Evolutionary conservation across 2,329 filamentous ascomycete genomes (phyloP), one percentile per base, ranked within the genome.

Genomic region (Cyphellophora europaea): DNA sequence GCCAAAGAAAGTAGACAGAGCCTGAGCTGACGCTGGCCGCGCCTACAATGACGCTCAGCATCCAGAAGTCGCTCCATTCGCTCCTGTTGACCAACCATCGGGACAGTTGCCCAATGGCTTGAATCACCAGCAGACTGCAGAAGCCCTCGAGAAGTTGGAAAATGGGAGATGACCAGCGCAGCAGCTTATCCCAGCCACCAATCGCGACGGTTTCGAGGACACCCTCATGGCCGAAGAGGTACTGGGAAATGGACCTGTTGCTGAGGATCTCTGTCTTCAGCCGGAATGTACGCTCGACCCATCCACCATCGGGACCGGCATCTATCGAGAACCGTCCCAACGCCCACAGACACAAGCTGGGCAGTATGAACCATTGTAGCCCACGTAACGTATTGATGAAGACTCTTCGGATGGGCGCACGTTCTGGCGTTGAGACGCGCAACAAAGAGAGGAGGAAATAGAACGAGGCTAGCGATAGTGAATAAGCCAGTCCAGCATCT

Each of bases 121-220:
- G 91, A 38, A 98, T 96, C 45, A 96, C 88, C 37, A 96, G 66
- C 50, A 98, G 65, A 53, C 86, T 96, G 67, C 91, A 96, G 63
- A 98, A 98, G 5, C 91, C 91, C 60, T 98, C 91, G 34, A 83
- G 76, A 6, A 98, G 69, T 63, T 98, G 91, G 65, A 96, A 98
- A 33, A 93, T 73, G 0, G 91, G 91, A 3, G 85, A 93, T 19
- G 88, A 93, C 66, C 93, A 96, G 53, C 80, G 74, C 59, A 98
- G 62, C 32, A 85, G 66, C 55, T 80, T 87, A 56, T 95, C 87
- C 91, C 91, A 98, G 35, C 74, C 75, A 18, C 87, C 87, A 43
- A 96, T 74, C 14, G 83, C 80, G 41, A 82, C 64, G 19, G 74
- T 80, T 65, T 96, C 86, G 16, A 93, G 56, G 39, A 96, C 56